Evolutionary conservation across 495 filamentous ascomycete species (phyloP).

Genomic region (Penicillium egyptiacum): DNA sequence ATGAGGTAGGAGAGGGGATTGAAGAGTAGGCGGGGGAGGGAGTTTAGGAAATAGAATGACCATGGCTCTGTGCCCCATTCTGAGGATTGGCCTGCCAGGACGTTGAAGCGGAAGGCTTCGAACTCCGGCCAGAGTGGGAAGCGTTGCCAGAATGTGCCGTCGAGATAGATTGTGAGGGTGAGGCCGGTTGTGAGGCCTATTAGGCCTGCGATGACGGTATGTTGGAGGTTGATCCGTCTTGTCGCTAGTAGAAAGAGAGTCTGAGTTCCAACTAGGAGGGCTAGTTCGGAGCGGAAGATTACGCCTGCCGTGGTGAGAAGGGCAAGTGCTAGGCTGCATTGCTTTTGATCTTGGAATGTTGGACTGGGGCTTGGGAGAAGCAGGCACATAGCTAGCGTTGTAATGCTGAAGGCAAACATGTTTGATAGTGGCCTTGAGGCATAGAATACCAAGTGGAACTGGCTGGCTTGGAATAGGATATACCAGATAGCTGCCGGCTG

Average conservation of each 20-base stretch:
- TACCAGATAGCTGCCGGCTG: constrained; percentile 75
- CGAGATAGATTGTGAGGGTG: constrained; percentile 43
- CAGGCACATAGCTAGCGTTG: constrained; percentile 67
- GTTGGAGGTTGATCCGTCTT: constrained; percentile 54
- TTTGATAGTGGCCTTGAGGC: constrained; percentile 91
- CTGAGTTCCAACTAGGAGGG: constrained; percentile 65
- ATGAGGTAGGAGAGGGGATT: constrained; percentile 67
- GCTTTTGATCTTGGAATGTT: constrained; percentile 38
- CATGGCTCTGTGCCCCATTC: constrained; percentile 86
- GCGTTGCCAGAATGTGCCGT: constrained; percentile 89
- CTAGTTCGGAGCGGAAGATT: constrained; percentile 87
- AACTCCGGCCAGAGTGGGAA: constrained; percentile 87
- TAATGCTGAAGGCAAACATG: constrained; percentile 90
- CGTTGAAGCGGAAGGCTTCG: constrained; percentile 87
- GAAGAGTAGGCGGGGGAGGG: constrained; percentile 77
- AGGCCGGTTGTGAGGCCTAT: constrained; percentile 65
- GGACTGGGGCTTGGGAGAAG: constrained; percentile 58
- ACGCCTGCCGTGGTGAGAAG: constrained; percentile 80
- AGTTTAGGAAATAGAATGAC: constrained; percentile 80
- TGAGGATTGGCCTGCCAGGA: constrained; percentile 63
- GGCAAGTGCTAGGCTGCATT: constrained; percentile 57
- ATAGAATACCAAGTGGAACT: constrained; percentile 95
- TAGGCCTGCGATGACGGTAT: constrained; percentile 68
- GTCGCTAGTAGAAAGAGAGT: constrained; percentile 54
- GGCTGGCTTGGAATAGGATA: constrained; percentile 73